phyloP scores from a whole-genome alignment of 2,329 filamentous ascomycete species.

The Aureobasidium musti region DNA sequence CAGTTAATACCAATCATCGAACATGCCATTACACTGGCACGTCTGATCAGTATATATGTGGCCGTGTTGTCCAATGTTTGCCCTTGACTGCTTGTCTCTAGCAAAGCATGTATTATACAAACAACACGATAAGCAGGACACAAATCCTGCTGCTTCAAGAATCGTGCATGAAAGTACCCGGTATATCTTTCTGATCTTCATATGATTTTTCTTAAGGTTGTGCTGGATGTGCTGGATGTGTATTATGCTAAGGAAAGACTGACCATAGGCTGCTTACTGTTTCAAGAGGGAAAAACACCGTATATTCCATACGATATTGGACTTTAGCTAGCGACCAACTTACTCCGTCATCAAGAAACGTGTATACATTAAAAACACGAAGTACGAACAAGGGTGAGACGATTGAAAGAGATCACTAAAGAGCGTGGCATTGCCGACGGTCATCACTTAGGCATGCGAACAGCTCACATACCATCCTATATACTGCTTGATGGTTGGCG shows the following conservation, averaged over 20 bases:
- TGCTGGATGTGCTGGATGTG: background rate
- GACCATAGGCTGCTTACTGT: background rate
- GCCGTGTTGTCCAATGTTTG: background rate
- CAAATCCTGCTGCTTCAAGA: background rate
- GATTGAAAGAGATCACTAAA: background rate
- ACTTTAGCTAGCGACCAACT: background rate
- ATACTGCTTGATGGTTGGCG: background rate
- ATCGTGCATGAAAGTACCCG: background rate
- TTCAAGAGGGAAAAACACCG: background rate
- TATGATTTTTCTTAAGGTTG: background rate
- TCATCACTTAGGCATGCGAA: background rate
- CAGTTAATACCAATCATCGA: background rate
- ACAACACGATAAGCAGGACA: background rate
- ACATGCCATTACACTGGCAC: background rate
- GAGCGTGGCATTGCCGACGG: background rate
- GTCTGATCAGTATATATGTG: background rate
- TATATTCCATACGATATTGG: background rate
- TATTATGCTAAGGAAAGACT: background rate
- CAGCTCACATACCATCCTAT: background rate
- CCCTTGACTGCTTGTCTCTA: no score
- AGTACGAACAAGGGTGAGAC: background rate
- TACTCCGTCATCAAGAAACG: background rate
- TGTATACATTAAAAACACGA: background rate
- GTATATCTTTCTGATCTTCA: background rate
- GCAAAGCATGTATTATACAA: background rate